Evolutionary conservation across 495 filamentous ascomycete species (phyloP).

Genomic region (Chaetomidium leptoderma): DNA sequence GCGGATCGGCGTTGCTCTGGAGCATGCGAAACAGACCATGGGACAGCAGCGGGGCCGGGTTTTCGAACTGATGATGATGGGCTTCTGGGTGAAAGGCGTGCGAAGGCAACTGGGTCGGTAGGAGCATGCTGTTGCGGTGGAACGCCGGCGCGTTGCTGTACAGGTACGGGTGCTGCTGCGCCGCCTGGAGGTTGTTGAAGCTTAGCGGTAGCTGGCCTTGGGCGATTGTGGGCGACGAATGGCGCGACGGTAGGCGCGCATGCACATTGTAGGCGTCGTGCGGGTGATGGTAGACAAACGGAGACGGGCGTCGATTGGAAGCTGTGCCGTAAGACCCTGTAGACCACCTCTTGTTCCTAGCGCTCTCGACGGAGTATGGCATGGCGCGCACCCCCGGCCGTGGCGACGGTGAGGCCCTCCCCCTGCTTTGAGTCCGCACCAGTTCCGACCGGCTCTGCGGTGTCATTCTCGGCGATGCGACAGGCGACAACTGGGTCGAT

Average conservation of each 20-base stretch:
- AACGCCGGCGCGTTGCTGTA: conserved; percentile 44
- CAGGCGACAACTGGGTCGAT: conserved; percentile 54
- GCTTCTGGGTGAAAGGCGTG: conserved; percentile 45
- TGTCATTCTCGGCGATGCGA: conserved; percentile 57
- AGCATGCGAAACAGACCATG: conserved; percentile 65
- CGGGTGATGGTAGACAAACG: conserved; percentile 51
- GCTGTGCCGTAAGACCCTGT: conserved; percentile 59
- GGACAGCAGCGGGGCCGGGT: conserved; percentile 53
- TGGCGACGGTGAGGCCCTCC: conserved; percentile 62
- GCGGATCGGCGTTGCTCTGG: conserved; percentile 62
- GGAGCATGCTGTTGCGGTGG: conserved; percentile 45
- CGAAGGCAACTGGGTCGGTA: conserved; percentile 44
- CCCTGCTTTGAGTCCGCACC: conserved; percentile 55
- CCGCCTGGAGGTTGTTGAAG: conserved; percentile 50
- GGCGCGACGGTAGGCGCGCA: conserved; percentile 44
- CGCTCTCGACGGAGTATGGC: conserved; percentile 58
- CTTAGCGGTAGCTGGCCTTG: conserved; percentile 51
- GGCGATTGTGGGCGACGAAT: conserved; percentile 53
- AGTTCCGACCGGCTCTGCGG: conserved; percentile 53
- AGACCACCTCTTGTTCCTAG: conserved; percentile 66
- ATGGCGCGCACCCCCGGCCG: conserved; percentile 58
- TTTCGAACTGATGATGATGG: conserved; percentile 52
- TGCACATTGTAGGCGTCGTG: conserved; percentile 48
- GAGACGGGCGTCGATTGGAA: conserved; percentile 49
- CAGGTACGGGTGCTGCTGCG: conserved; percentile 51